phyloP scores from a whole-genome alignment of 768 basidiomycete species.

The Mycena rebaudengoi region DNA sequence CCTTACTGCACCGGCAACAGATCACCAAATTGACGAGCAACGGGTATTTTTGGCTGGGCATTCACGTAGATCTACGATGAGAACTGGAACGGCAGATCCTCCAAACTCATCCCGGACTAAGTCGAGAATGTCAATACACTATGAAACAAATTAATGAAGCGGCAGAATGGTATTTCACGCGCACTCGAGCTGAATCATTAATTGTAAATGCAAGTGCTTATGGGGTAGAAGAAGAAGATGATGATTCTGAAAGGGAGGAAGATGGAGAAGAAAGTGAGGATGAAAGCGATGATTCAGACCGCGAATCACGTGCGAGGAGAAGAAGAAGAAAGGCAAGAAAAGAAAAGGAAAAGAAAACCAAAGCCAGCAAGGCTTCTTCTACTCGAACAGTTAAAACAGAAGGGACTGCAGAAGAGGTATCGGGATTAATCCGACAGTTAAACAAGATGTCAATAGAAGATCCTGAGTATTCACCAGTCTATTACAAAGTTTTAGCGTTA shows the following conservation, averaged over 20 bases:
- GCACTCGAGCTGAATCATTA: neutral
- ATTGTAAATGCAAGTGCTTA: neutral
- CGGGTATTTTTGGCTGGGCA: slow-evolving; percentile 8
- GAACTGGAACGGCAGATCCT: neutral
- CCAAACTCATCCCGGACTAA: neutral
- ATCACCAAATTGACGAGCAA: neutral
- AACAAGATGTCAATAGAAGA: slow-evolving; percentile 5
- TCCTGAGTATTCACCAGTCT: slow-evolving; percentile 15
- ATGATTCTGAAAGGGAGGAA: neutral
- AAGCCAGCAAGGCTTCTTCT: neutral
- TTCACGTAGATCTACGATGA: neutral
- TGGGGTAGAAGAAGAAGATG: neutral
- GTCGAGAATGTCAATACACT: neutral
- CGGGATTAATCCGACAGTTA: neutral
- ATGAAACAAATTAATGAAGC: slow-evolving; percentile 1
- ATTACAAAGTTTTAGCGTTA: slow-evolving; percentile 12
- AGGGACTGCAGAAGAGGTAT: neutral
- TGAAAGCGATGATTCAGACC: neutral
- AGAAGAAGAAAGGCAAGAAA: neutral
- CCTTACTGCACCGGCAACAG: neutral
- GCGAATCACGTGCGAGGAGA: neutral
- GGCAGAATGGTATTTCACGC: slow-evolving; percentile 1
- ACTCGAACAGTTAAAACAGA: neutral
- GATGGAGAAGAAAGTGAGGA: neutral
- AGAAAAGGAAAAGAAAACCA: neutral